Conservation (phyloP, 768 basidiomycete species). For the Termitomyces sp. region DNA sequence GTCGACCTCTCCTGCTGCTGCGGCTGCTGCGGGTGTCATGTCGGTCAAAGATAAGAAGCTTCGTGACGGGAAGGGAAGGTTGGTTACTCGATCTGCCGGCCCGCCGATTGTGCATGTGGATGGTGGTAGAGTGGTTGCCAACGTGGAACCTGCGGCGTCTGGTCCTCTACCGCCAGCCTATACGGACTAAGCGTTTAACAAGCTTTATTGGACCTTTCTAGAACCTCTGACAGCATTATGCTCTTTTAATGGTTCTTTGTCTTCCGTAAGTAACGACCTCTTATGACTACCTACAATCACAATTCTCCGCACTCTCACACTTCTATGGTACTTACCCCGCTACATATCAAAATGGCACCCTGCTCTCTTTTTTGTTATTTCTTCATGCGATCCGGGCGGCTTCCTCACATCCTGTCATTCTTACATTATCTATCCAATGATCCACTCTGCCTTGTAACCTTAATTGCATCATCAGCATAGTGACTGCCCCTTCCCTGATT, state of each 20-base stretch:
- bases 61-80: conserved; percentile 15
- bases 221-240: neutral
- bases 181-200: neutral
- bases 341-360: conserved; percentile 3
- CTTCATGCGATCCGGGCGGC: neutral
- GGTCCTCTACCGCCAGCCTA: conserved; percentile 15
- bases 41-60: neutral
- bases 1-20: conserved; percentile 12
- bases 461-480: conserved; percentile 1
- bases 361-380: conserved; percentile 1
- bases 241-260: neutral
- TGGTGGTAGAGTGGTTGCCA: conserved; percentile 29
- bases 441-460: neutral
- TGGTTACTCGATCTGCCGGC: conserved; percentile 21
- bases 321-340: neutral
- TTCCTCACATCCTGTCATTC: conserved; percentile 1
- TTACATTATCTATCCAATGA: conserved; percentile 4
- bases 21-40: conserved; percentile 1
- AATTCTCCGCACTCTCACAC: neutral
- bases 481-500: neutral
- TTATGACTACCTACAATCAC: neutral
- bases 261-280: conserved; percentile 3
- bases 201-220: neutral
- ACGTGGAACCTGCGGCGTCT: conserved; percentile 14
- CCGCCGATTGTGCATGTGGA: conserved; percentile 34